phyloP scores from a whole-genome alignment of 352 stramenopile genomes.

The Globisporangium spiculum region DNA sequence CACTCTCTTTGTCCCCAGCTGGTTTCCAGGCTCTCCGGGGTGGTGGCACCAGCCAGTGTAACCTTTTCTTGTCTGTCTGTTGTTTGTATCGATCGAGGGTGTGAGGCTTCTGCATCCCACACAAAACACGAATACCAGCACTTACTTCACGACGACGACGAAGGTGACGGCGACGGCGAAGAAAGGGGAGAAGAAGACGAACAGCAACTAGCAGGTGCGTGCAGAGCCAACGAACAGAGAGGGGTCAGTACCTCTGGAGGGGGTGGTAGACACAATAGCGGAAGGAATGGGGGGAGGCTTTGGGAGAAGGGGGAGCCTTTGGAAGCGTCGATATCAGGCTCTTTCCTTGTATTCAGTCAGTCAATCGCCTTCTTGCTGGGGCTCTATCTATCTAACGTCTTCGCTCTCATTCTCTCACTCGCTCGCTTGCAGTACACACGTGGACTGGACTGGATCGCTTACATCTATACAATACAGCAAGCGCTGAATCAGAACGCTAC shows the following conservation, averaged over 20 bases:
- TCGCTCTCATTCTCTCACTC: not conserved
- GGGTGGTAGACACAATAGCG: not conserved
- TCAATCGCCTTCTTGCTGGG: not conserved
- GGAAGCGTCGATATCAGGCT: not conserved
- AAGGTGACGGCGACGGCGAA: not conserved
- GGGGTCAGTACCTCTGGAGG: not conserved
- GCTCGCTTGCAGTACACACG: not conserved
- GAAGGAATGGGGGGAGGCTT: not conserved
- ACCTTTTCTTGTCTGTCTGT: conserved; percentile 4
- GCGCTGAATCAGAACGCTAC: not conserved
- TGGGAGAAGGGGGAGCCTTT: not conserved
- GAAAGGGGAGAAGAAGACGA: not conserved
- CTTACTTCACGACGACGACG: not conserved
- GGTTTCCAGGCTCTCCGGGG: not conserved
- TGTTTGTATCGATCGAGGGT: conserved; percentile 1
- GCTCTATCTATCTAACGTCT: not conserved
- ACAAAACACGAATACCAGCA: not conserved
- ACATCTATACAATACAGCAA: not conserved
- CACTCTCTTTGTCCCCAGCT: not conserved
- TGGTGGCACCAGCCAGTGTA: conserved; percentile 2
- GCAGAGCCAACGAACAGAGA: not conserved
- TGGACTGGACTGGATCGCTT: not conserved
- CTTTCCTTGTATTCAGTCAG: not conserved
- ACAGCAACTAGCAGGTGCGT: not conserved
- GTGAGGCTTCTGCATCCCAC: not conserved